Base-by-base conservation (phyloP, 805 yeast species). In the Millerozyma acaciae region DNA sequence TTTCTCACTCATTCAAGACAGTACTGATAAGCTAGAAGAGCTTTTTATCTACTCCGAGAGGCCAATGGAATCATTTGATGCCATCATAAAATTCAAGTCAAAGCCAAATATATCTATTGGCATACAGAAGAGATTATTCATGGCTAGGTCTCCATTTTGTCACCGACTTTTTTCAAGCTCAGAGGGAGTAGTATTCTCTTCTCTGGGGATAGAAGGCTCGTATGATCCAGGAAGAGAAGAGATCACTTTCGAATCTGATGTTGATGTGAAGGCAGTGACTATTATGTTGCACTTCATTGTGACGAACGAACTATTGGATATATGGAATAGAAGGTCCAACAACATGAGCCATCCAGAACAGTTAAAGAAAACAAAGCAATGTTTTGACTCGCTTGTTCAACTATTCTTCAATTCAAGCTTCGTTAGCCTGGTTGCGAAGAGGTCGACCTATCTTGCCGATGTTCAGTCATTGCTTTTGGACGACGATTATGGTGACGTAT, bases 211-310 rank as follows among this genome's bases (percentile, higher is more conserved):
- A 5, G 39, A 43, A 29, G 66, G 63, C 2, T 34, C 26, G 16
- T 57, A 50, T 32, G 42, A 47, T 18, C 36, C 41, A 2, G 32
- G 30, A 4, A 26, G 28, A 2, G 32, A 31, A 2, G 28, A 35
- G 1, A 46, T 61, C 30, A 29, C 38, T 2, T 45, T 67, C 16
- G 41, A 52, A 4, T 38, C 45, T 2, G 35, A 45, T 4, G 31
- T 60, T 26, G 44, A 65, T 12, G 31, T 69, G 8, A 51, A 63
- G 20, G 55, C 80, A 2, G 46, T 73, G 6, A 40, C 75, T 5
- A 46, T 65, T 6, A 51, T 65, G 5, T 45, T 62, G 2, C 74
- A 75, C 45, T 66, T 64, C 34, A 34, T 76, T 1, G 80, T 79
- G 45, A 72, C 80, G 0, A 76, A 75, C 33, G 45, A 48, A 10